Evolutionary conservation across 495 filamentous ascomycete species (phyloP), one percentile per base, ranked within the genome.

Genomic region (Xylaria telfairii): DNA sequence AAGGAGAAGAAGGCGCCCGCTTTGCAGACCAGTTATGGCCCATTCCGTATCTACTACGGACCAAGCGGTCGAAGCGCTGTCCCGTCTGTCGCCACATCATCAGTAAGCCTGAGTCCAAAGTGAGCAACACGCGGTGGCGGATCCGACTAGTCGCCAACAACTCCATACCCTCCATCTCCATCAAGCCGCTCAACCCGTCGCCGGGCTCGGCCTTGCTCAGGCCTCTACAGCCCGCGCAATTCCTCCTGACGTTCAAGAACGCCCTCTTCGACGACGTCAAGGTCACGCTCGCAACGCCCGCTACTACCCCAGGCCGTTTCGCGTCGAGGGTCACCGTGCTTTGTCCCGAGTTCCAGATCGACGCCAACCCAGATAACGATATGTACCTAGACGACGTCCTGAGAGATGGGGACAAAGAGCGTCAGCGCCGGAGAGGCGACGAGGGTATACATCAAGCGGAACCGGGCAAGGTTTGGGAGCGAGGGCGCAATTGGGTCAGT

Each of bases 401-500:
- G 8, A 83, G 83, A 26, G 83, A 88, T 26, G 78, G 78, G 41
- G 77, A 76, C 3, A 76, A 81, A 69, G 74, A 84, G 74, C 71
- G 82, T 72, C 60, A 83, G 73, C 59, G 83, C 57, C 74, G 76
- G 26, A 79, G 77, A 74, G 79, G 70, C 34, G 79, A 76, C 60
- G 67, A 69, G n/a, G 10, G 67, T 34, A 34, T 54, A 70, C 87
- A 87, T 67, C 89, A 91, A 56, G 90, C 93, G 2, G 93, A 97
- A 77, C 93, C 92, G 6, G 96, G 96, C 19, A 98, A 98, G 80
- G 90, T 99, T 32, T 99, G 93, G 93, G 93, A 98, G 69, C 87
- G 90, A 69, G 95, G 95, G 0, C 85, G 95, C n/a, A 99, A 98
- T 77, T 97, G 94, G 93, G 95, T 94, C 2, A 92, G 88, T 57